phyloP scores from a whole-genome alignment of 2,329 filamentous ascomycete species.

The Colletotrichum musae region DNA sequence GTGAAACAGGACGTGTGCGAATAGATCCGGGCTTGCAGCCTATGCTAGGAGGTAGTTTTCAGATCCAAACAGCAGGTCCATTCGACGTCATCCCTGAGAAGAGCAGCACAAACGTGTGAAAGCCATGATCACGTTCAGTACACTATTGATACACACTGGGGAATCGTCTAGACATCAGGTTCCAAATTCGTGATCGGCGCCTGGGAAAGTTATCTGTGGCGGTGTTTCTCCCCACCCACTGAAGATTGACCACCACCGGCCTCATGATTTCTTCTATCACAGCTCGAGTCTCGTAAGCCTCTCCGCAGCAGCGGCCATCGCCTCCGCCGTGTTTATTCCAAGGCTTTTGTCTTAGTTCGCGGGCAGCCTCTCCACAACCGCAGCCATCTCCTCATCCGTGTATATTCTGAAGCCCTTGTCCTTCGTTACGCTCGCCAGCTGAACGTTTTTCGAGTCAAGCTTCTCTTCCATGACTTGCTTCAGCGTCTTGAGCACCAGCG shows the following conservation, averaged over 20 bases:
- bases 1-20: constrained; percentile 4
- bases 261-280: constrained; percentile 7
- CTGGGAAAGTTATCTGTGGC: constrained; percentile 10
- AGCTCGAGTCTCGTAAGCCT: neutral
- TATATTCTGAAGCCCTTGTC: constrained; percentile 99
- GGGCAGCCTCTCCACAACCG: constrained; percentile 87
- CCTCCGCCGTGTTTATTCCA: too few relatives aligned
- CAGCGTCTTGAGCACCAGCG: constrained; percentile 94
- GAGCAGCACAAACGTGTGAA: neutral
- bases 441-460: constrained; percentile 98
- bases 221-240: neutral
- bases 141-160: constrained; percentile 39
- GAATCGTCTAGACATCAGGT: constrained; percentile 31
- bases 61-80: constrained; percentile 9
- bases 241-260: neutral
- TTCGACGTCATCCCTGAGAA: neutral
- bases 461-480: constrained; percentile 99
- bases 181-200: constrained; percentile 29
- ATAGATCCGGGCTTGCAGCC: constrained; percentile 17
- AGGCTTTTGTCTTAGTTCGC: constrained; percentile 64
- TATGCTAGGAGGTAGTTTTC: neutral
- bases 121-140: constrained; percentile 39
- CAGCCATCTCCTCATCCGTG: constrained; percentile 96
- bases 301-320: neutral
- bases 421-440: constrained; percentile 97